Evolutionary conservation across 768 basidiomycete species (phyloP), one percentile per base, ranked within the genome.

Genomic region (Termitomyces sp.): DNA sequence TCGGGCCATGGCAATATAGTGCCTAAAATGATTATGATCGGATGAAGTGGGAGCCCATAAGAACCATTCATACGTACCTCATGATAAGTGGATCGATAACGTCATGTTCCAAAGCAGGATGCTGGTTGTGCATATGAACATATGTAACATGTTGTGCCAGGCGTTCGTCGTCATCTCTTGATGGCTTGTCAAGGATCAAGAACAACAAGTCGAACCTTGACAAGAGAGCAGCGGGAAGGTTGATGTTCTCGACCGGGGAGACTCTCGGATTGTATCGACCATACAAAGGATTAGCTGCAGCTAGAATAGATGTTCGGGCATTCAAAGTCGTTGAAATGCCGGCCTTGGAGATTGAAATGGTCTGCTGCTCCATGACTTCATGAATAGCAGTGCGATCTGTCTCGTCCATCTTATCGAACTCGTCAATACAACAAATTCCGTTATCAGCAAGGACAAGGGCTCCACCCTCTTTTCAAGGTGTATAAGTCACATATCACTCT

Each of bases 401-500:
- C 75, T 99, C 97, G 65, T 98, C 97, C 97, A 99, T 99, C 73
- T 99, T 98, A 78, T 99, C 97, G 69, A 99, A 99, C 70, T 99
- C 97, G 65, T 99, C 97, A 62, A 99, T 99, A 73, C 96, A 98
- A 77, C 95, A 98, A 68, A 99, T 99, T 31, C 97, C 97, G 64
- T 99, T 99, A 73, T 99, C 97, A 12, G 97, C 96, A 49, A 99
- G 84, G 16, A 99, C 97, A 55, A 99, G 84, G n/a, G 97, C 97
- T 31, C 97, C 97, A 5, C 97, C 97, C 93, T 99, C 97, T 98
- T 73, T 27, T 50, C 60, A 49, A 41, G 50, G 3, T 58, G 58
- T 27, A 27, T 27, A 36, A 52, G 36, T 30, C 50, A 20, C 20
- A n/a, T 47, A n/a, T 27, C 31, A 27, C 22, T 27, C 42, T 4